Percentiles rank a stretch among this genome's conserved stretches.
Conservation (phyloP, 1,284 basidiomycete genomes). For the Ganoderma resinaceum region DNA sequence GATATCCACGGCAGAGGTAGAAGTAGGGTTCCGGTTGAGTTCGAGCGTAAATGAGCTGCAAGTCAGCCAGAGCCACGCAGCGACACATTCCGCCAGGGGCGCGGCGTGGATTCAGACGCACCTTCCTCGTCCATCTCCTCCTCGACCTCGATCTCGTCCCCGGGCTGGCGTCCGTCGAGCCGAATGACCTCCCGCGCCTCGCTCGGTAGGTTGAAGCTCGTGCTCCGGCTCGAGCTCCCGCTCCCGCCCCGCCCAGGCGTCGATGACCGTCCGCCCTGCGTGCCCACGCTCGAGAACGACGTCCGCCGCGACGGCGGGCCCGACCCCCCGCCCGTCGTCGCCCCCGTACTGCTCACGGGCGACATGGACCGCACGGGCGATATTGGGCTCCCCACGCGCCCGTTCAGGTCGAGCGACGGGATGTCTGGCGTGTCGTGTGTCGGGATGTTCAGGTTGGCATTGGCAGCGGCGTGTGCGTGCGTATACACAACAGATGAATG, state of each 20-base stretch:
- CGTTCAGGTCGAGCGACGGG: constrained; percentile 63
- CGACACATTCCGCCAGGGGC: no score
- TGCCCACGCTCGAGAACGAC: constrained; percentile 69
- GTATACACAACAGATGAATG: constrained; percentile 8
- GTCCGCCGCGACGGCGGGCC: constrained; percentile 80
- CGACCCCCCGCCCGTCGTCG: constrained; percentile 55
- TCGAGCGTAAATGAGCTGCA: not conserved
- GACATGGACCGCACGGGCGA: constrained; percentile 38
- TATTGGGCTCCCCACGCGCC: constrained; percentile 36
- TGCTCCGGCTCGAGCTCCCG: constrained; percentile 77
- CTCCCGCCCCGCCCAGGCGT: constrained; percentile 57
- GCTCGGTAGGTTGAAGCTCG: constrained; percentile 81
- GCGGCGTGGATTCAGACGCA: constrained; percentile 44
- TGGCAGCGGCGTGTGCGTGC: constrained; percentile 1
- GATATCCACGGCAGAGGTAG: not conserved
- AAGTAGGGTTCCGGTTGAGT: not conserved
- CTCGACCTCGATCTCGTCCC: constrained; percentile 69
- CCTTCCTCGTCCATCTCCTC: constrained; percentile 91
- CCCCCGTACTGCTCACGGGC: constrained; percentile 40
- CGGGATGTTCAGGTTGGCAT: constrained; percentile 1
- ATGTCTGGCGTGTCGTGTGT: constrained; percentile 59
- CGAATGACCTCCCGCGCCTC: constrained; percentile 68
- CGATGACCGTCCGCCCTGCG: constrained; percentile 41
- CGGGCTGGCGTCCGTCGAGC: constrained; percentile 46
- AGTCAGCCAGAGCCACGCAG: not conserved